Evolutionary conservation across 768 basidiomycete genomes (phyloP).

Genomic region (Ramaria rubella): DNA sequence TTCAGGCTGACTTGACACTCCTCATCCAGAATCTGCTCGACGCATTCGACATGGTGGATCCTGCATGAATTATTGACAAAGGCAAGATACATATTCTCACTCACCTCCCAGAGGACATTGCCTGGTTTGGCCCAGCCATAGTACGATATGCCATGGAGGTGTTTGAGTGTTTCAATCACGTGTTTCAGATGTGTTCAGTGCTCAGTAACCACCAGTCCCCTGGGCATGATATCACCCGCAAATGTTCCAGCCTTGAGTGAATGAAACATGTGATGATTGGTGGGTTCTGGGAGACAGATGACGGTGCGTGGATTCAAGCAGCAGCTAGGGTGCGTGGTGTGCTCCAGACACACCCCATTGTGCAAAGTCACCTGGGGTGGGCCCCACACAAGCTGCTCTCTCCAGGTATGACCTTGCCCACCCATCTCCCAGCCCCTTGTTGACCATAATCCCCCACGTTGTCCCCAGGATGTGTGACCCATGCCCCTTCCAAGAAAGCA

Average conservation of each 20-base stretch:
- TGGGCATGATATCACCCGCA: conserved; percentile 17
- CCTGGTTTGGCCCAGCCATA: conserved; percentile 36
- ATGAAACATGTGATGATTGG: conserved; percentile 1
- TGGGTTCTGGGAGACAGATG: not conserved
- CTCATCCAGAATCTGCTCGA: conserved; percentile 33
- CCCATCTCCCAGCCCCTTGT: not conserved
- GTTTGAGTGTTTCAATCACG: conserved; percentile 31
- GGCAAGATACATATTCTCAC: conserved; percentile 38
- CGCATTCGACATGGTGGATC: conserved; percentile 24
- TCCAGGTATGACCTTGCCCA: too few species aligned
- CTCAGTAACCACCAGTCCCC: conserved; percentile 29
- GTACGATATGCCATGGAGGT: conserved; percentile 39
- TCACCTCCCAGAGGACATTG: conserved; percentile 33
- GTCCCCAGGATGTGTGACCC: not conserved
- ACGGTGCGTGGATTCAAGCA: not conserved
- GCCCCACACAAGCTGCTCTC: not conserved
- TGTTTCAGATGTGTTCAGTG: conserved; percentile 22
- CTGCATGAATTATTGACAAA: conserved; percentile 34
- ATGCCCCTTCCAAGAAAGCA: not conserved
- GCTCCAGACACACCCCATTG: not conserved
- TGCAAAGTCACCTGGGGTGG: not conserved
- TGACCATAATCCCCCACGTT: not conserved
- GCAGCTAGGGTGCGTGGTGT: not conserved
- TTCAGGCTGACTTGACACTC: conserved; percentile 20
- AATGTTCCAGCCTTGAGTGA: not conserved